phyloP scores from a whole-genome alignment of 2,329 filamentous ascomycete species.

The Trichoderma aggressivum region DNA sequence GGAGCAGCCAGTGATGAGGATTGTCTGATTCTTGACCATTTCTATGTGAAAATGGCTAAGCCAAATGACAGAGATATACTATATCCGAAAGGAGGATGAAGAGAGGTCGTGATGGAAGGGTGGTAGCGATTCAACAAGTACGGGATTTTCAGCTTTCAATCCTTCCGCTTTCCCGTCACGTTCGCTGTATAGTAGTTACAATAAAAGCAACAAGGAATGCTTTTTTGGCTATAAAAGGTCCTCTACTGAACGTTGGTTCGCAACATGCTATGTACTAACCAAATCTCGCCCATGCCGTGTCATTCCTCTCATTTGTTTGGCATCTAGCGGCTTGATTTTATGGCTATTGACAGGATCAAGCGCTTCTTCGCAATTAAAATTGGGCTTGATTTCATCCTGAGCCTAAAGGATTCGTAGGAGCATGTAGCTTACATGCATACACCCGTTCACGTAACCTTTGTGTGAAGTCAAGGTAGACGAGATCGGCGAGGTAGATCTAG shows the following conservation, averaged over 20 bases:
- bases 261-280: not conserved
- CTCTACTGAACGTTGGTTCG: not conserved
- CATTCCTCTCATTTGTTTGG: not conserved
- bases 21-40: constrained; percentile 15
- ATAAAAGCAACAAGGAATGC: not conserved
- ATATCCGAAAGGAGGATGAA: not conserved
- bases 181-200: not conserved
- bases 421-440: not conserved
- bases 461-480: not conserved
- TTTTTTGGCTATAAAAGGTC: not conserved
- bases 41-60: not conserved
- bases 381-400: not conserved
- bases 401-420: not conserved
- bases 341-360: not conserved
- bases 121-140: not conserved
- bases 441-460: not conserved
- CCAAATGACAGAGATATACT: not conserved
- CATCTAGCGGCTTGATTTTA: not conserved
- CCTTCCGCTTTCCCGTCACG: not conserved
- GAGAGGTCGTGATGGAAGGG: too few relatives aligned
- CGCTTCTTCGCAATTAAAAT: not conserved
- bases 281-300: not conserved
- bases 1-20: constrained; percentile 29
- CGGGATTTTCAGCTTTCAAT: not conserved
- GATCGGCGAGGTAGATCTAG: not conserved